A percentile compares a stretch with the other conserved stretches of the same genome.
These are phyloP conservation scores for Umbelopsis sp. DNA, from an alignment of 192 early-diverging fungal genomes.

Conservation along the genomic window DNA sequence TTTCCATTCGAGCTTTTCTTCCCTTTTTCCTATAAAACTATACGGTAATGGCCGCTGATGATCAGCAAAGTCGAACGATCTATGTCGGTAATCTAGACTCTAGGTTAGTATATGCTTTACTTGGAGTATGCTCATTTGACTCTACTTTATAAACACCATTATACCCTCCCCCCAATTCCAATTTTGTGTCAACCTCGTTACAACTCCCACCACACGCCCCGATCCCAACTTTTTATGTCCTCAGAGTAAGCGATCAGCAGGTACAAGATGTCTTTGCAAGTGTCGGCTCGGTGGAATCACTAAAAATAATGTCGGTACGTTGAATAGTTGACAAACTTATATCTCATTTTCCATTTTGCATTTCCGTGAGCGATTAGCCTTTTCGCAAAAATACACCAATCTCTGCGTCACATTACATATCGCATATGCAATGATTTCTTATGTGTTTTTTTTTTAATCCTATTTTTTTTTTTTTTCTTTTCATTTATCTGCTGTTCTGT, in stretches of 20 bases:
- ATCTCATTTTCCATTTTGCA: constrained; percentile 27
- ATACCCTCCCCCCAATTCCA: not conserved
- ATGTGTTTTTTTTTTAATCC: not conserved
- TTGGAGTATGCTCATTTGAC: not conserved
- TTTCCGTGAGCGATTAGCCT: no score
- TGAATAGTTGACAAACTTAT: constrained; percentile 46
- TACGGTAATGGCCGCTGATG: constrained; percentile 11
- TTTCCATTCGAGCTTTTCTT: not conserved
- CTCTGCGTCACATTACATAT: no score
- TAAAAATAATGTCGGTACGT: constrained; percentile 84
- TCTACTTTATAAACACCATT: not conserved
- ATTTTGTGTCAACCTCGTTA: not conserved
- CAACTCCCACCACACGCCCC: constrained; percentile 25
- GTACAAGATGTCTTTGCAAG: constrained; percentile 76
- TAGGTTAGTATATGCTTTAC: constrained; percentile 31
- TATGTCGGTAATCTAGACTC: constrained; percentile 90
- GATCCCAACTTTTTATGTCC: constrained; percentile 55
- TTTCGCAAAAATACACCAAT: no score
- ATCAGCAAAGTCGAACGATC: constrained; percentile 44
- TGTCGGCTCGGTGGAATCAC: constrained; percentile 57
- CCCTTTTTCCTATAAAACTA: constrained; percentile 10
- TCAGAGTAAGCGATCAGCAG: constrained; percentile 17
- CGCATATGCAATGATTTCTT: no score
- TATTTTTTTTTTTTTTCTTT: constrained; percentile 6
- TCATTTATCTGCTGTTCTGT: not conserved